Percentiles rank a stretch among this genome's conserved stretches.
phyloP scores from a whole-genome alignment of 148 eudicot genomes.

The Vaccinium darrowii region DNA sequence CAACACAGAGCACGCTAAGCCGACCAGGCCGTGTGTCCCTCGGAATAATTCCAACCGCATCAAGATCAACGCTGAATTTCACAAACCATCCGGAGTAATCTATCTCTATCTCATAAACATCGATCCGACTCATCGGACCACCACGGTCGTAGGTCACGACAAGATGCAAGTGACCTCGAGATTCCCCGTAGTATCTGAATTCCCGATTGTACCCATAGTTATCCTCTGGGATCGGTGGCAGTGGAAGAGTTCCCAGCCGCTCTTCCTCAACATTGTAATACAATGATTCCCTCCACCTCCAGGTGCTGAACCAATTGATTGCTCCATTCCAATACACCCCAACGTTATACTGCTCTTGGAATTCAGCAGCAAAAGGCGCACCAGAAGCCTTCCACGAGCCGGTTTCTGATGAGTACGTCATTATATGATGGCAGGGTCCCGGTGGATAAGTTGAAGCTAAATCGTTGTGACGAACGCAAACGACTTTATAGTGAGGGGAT shows the following conservation, averaged over 20 bases:
- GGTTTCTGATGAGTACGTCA: slow-evolving; percentile 10
- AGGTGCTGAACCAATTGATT: slow-evolving; percentile 13
- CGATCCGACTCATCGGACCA: neutral
- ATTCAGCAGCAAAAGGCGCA: neutral
- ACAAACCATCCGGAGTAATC: slow-evolving; percentile 34
- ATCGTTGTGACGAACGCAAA: neutral
- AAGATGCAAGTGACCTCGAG: slow-evolving; percentile 16
- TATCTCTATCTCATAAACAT: slow-evolving; percentile 26
- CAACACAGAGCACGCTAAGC: slow-evolving; percentile 3
- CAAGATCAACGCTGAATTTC: slow-evolving; percentile 23
- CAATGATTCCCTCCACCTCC: neutral
- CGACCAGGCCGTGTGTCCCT: neutral
- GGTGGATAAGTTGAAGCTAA: too few relatives aligned
- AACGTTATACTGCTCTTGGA: too few relatives aligned
- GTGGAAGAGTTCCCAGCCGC: slow-evolving; percentile 4
- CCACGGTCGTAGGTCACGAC: slow-evolving; percentile 14
- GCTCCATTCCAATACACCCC: slow-evolving; percentile 22
- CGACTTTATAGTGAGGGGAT: slow-evolving; percentile 11
- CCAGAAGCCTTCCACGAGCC: slow-evolving; percentile 6
- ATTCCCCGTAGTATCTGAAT: slow-evolving; percentile 6
- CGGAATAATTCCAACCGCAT: neutral
- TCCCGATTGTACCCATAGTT: neutral
- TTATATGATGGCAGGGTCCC: neutral
- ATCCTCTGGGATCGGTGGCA: neutral
- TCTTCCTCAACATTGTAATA: slow-evolving; percentile 23